Base-by-base conservation (phyloP, 1,284 basidiomycete genomes). In the Takashimella tepidaria region DNA sequence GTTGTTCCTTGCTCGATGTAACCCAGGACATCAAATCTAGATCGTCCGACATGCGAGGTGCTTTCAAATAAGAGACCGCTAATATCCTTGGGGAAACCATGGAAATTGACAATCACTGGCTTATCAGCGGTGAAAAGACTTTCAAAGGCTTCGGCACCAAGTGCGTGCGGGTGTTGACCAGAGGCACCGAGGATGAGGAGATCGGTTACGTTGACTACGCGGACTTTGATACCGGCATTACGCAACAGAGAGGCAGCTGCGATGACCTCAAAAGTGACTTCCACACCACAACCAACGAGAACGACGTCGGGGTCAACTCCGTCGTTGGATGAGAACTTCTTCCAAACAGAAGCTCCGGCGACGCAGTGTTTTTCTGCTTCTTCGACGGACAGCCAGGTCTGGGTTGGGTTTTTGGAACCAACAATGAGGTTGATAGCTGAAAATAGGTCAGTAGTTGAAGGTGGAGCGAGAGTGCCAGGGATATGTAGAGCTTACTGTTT, bases 101-200 rank as follows among this genome's bases (percentile, higher is more conserved):
- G 91, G 77, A 88, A 92, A 76, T 89, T 90, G 77, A 91, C 81
- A 66, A 88, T 81, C 44, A 92, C 76, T 0, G 83, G 82, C 63
- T 78, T 82, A 68, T 89, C 83, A 16, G 70, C 63, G 4, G 88
- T 89, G 76, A 92, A 89, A 23, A 91, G 79, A 21, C 80, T 77
- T 31, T 82, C 76, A 68, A 87, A 92, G 5, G 82, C 82, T 1
- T 79, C 80, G 44, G 83, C 78, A 57, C 73, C 79, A 47, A 92
- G 78, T 0, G 88, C 81, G 62, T 37, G 31, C 31, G 31, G 31
- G 31, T 37, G 31, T 37, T 37, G 31, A 16, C 31, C 31, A 8
- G 31, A 37, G 16, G 31, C 31, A 37, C 31, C 31, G 31, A 37
- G 31, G 31, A 37, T 37, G 31, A 37, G 31, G 31, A 37, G 31